Evolutionary conservation across 2,329 filamentous ascomycete genomes (phyloP).

Genomic region (Colletotrichum sp.): DNA sequence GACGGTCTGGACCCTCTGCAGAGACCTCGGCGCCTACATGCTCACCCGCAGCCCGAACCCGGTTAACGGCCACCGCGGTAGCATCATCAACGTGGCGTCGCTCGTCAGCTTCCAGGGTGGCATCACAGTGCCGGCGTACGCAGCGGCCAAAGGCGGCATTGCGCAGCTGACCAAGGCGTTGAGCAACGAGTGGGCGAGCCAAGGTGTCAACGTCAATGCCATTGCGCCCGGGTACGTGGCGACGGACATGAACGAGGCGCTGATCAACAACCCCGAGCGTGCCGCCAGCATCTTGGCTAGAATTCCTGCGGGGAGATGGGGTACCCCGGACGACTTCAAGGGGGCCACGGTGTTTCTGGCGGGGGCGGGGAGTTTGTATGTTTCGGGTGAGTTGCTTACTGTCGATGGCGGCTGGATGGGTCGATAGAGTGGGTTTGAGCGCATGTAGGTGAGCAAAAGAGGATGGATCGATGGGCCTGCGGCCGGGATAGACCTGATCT

Average conservation of each 20-base stretch:
- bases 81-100: slow-evolving; percentile 84
- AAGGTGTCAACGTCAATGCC: slow-evolving; percentile 83
- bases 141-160: slow-evolving; percentile 84
- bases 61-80: slow-evolving; percentile 62
- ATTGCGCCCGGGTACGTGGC: slow-evolving; percentile 90
- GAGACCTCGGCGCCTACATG: slow-evolving; percentile 82
- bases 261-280: slow-evolving; percentile 74
- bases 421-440: slow-evolving; percentile 52
- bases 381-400: slow-evolving; percentile 80
- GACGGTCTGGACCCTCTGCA: slow-evolving; percentile 78
- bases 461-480: background rate
- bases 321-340: slow-evolving; percentile 84
- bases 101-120: slow-evolving; percentile 86
- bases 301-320: slow-evolving; percentile 87
- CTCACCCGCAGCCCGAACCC: slow-evolving; percentile 56
- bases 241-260: slow-evolving; percentile 90
- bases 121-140: slow-evolving; percentile 86
- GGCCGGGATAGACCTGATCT: background rate
- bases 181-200: slow-evolving; percentile 83
- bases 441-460: background rate
- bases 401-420: slow-evolving; percentile 97
- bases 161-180: slow-evolving; percentile 84
- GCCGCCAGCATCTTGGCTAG: slow-evolving; percentile 75
- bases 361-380: slow-evolving; percentile 75
- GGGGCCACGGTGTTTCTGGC: slow-evolving; percentile 80